A percentile compares a stretch with the other conserved stretches of the same genome.
These are phyloP conservation scores for Trichosphaerium sp. DNA, from an alignment of 78 protist species.

Conservation along the genomic window DNA sequence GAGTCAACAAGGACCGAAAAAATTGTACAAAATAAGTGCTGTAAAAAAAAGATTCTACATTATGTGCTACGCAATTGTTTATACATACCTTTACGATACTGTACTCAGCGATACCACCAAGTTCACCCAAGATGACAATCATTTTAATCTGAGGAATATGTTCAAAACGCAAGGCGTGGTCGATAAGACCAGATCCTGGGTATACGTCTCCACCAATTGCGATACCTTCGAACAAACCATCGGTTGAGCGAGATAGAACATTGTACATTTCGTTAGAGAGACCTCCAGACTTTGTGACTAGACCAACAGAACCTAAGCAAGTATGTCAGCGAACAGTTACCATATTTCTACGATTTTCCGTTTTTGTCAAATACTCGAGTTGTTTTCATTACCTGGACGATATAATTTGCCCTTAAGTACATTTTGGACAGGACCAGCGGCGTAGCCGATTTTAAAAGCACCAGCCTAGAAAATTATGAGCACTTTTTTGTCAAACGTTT, in stretches of 20 bases:
- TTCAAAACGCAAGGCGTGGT: constrained; percentile 61
- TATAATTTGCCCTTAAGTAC: constrained; percentile 76
- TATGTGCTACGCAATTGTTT: too few species aligned
- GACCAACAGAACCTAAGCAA: constrained; percentile 82
- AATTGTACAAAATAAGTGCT: too few species aligned
- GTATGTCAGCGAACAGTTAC: too few species aligned
- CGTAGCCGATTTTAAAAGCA: constrained; percentile 80
- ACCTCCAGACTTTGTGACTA: constrained; percentile 82
- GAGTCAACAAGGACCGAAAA: too few species aligned
- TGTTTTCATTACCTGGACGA: too few species aligned
- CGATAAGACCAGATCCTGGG: constrained; percentile 79
- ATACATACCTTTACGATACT: too few species aligned
- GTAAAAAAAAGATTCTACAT: too few species aligned
- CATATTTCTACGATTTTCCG: too few species aligned
- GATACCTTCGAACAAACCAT: constrained; percentile 87
- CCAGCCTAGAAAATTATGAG: constrained; percentile 60
- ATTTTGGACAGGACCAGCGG: constrained; percentile 88
- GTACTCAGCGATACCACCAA: constrained; percentile 89
- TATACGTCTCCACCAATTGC: constrained; percentile 90
- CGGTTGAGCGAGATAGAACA: constrained; percentile 67
- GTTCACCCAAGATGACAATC: constrained; percentile 81
- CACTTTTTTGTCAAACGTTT: too few species aligned
- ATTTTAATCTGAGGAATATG: constrained; percentile 53
- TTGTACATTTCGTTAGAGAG: constrained; percentile 82
- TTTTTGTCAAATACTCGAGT: too few species aligned